Evolutionary conservation across 306 rosid genomes (phyloP), one percentile per base, ranked within the genome.

Genomic region (Rosa chinensis): DNA sequence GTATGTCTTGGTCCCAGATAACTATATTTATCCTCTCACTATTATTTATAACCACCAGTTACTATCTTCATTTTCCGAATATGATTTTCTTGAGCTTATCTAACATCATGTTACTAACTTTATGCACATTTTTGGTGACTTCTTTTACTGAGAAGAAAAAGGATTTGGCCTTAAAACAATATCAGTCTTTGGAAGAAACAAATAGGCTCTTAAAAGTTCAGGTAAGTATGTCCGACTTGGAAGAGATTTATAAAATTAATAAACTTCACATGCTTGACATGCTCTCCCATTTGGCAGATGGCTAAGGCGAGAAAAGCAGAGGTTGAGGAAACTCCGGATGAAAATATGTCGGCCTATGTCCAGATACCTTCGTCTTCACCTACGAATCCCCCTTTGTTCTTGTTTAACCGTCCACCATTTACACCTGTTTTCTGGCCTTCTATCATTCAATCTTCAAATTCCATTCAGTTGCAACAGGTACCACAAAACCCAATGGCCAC

Each of bases 381-480:
- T 8, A 77, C 88, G 28, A 92, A 80, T 66, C 76, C 86, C 80
- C 89, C 96, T 50, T 76, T 90, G 85, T 83, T 91, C 77, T 73
- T 87, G 87, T 88, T 79, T 76, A 84, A 89, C 85, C 91, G 55
- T 78, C 90, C 87, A 72, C 92, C 93, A 3, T 86, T 84, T 52
- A 37, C 89, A 44, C 92, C 86, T n/a, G 48, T 88, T 73, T 86
- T 86, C 82, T 93, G 99, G 98, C 94, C 98, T 39, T 70, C 99
- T 23, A 17, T 88, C 45, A 58, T 84, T 59, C 92, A 83, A 70
- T 83, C 91, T 72, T 78, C 90, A 39, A 85, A 82, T 80, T 86
- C 87, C 71, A 80, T 82, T 83, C 96, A 80, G 44, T 74, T 84
- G 63, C 90, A 81, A 49, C 90, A 84, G 45, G 67, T 78, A 10